These are phyloP conservation scores for Adansonia grandidieri DNA, from an alignment of 441 rosid species.

Conservation along the genomic window DNA sequence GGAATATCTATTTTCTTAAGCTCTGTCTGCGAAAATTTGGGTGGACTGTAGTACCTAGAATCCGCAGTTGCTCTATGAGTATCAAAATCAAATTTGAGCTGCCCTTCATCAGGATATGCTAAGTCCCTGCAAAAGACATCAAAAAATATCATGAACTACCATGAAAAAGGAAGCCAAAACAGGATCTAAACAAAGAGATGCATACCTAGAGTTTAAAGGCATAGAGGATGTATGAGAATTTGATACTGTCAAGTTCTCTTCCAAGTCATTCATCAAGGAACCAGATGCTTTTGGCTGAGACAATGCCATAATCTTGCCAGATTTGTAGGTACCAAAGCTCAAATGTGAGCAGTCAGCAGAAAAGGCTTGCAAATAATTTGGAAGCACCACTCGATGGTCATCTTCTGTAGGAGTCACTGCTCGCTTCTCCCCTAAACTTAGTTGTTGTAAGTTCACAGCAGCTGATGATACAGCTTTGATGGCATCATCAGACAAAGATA, in stretches of 20 bases:
- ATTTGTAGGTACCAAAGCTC: constrained; percentile 59
- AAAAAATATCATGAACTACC: constrained; percentile 13
- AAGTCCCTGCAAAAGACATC: constrained; percentile 39
- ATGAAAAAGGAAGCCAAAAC: constrained; percentile 18
- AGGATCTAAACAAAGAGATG: constrained; percentile 15
- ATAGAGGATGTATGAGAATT: constrained; percentile 32
- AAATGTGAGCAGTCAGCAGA: constrained; percentile 56
- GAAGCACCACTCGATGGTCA: constrained; percentile 45
- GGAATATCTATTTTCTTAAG: constrained; percentile 31
- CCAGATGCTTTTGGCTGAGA: constrained; percentile 29
- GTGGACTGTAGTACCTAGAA: constrained; percentile 28
- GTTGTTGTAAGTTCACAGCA: constrained; percentile 39
- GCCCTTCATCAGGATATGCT: constrained; percentile 30
- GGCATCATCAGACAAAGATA: constrained; percentile 29
- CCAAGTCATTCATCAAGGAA: constrained; percentile 27
- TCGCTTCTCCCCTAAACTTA: constrained; percentile 36
- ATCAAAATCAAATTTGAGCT: constrained; percentile 29
- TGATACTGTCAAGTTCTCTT: constrained; percentile 28
- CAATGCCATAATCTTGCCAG: constrained; percentile 31
- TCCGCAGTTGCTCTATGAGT: constrained; percentile 32
- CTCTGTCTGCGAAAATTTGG: constrained; percentile 28
- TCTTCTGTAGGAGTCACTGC: constrained; percentile 29
- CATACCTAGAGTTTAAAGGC: constrained; percentile 39
- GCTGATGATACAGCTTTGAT: constrained; percentile 34
- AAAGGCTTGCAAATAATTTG: constrained; percentile 47